Evolutionary conservation across 2,329 filamentous ascomycete species (phyloP).

Genomic region (Diaporthe sp.): DNA sequence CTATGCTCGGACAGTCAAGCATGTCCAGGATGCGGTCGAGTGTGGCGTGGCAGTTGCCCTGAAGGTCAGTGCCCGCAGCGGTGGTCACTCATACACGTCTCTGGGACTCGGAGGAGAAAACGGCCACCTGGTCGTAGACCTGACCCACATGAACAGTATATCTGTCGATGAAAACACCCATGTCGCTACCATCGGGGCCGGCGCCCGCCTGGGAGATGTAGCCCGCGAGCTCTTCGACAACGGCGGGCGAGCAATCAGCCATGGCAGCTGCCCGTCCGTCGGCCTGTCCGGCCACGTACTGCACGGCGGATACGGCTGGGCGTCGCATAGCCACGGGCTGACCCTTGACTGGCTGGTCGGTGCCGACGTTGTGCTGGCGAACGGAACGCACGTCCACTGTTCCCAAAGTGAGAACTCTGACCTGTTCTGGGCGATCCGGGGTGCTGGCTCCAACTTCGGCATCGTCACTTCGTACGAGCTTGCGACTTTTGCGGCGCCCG

Average conservation of each 20-base stretch:
- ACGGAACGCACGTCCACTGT: constrained; percentile 51
- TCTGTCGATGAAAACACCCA: constrained; percentile 55
- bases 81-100: constrained; percentile 66
- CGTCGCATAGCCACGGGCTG: constrained; percentile 53
- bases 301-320: constrained; percentile 56
- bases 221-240: constrained; percentile 56
- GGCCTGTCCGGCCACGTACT: constrained; percentile 56
- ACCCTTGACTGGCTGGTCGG: constrained; percentile 54
- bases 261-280: constrained; percentile 66
- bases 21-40: constrained; percentile 61
- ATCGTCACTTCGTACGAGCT: constrained; percentile 57
- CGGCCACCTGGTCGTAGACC: constrained; percentile 61
- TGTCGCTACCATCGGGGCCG: constrained; percentile 61
- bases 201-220: constrained; percentile 64
- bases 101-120: constrained; percentile 63
- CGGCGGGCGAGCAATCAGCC: constrained; percentile 57
- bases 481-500: constrained; percentile 54
- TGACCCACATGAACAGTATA: constrained; percentile 60
- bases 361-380: constrained; percentile 54
- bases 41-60: constrained; percentile 58
- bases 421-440: constrained; percentile 59
- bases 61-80: constrained; percentile 63
- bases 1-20: constrained; percentile 55
- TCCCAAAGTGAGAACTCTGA: constrained; percentile 54
- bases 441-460: constrained; percentile 56